Evolutionary conservation across 1,139 yeast genomes (phyloP).

Genomic region (Candida anutae): DNA sequence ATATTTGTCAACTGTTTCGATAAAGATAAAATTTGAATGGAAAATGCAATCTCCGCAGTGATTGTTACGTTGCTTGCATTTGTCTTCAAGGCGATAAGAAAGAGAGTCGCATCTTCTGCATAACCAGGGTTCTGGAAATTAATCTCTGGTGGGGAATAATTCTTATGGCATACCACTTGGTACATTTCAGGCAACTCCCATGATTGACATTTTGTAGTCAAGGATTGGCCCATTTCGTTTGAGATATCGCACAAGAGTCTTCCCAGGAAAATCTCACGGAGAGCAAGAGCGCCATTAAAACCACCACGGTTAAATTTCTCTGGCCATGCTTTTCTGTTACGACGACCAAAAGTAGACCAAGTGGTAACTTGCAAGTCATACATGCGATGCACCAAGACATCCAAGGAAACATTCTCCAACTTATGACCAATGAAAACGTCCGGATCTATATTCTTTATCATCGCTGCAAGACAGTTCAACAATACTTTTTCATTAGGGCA

Average conservation of each 20-base stretch:
- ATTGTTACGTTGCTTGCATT: conserved; percentile 61
- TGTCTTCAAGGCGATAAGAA: conserved; percentile 66
- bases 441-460: conserved; percentile 71
- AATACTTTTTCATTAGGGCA: conserved; percentile 71
- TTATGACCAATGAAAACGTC: conserved; percentile 88
- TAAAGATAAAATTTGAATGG: conserved; percentile 77
- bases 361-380: conserved; percentile 61
- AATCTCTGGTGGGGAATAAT: conserved; percentile 58
- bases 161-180: conserved; percentile 59
- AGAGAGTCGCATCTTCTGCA: conserved; percentile 58
- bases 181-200: conserved; percentile 95
- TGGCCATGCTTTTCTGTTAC: conserved; percentile 72
- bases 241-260: conserved; percentile 87
- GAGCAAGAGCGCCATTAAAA: conserved; percentile 41
- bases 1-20: conserved; percentile 87
- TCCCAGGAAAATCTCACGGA: conserved; percentile 74
- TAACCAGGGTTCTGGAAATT: conserved; percentile 62
- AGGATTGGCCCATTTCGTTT: conserved; percentile 90
- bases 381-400: conserved; percentile 77
- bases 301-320: conserved; percentile 50
- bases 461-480: conserved; percentile 64
- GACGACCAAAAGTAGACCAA: conserved; percentile 84
- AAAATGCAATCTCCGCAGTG: conserved; percentile 71
- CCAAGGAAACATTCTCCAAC: conserved; percentile 70
- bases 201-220: conserved; percentile 88